Conservation (phyloP, 495 filamentous ascomycete species). For the Astrothelium subdiscretum region DNA sequence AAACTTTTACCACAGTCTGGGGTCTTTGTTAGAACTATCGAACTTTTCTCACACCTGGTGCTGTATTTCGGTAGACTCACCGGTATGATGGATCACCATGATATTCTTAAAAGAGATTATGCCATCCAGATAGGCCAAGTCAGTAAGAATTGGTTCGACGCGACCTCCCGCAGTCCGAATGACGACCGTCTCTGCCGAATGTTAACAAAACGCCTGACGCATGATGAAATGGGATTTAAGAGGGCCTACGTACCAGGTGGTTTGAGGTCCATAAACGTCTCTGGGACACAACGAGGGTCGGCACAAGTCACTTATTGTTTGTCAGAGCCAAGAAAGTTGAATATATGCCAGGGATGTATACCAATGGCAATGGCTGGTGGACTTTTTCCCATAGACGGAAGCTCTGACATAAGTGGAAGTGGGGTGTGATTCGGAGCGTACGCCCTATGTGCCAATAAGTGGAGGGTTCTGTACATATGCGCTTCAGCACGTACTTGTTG, state of each 20-base stretch:
- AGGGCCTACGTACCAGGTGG: neutral
- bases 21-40: neutral
- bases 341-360: neutral
- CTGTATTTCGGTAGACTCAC: neutral
- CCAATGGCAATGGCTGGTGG: neutral
- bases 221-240: neutral
- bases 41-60: too few relatives aligned
- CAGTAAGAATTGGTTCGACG: neutral
- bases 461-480: neutral
- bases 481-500: neutral
- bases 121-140: neutral
- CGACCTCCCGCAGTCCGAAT: slow-evolving; percentile 4
- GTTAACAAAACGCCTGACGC: neutral
- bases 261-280: slow-evolving; percentile 1
- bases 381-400: neutral
- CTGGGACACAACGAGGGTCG: slow-evolving; percentile 6
- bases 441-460: neutral
- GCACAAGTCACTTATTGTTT: neutral
- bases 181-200: neutral
- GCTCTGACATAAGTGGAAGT: neutral
- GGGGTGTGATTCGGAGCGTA: neutral
- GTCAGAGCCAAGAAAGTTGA: neutral
- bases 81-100: slow-evolving; percentile 5
- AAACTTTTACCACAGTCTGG: slow-evolving; percentile 4
- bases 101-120: neutral